phyloP scores from a whole-genome alignment of 192 early-diverging fungal genomes.

The Podochytrium sp. region DNA sequence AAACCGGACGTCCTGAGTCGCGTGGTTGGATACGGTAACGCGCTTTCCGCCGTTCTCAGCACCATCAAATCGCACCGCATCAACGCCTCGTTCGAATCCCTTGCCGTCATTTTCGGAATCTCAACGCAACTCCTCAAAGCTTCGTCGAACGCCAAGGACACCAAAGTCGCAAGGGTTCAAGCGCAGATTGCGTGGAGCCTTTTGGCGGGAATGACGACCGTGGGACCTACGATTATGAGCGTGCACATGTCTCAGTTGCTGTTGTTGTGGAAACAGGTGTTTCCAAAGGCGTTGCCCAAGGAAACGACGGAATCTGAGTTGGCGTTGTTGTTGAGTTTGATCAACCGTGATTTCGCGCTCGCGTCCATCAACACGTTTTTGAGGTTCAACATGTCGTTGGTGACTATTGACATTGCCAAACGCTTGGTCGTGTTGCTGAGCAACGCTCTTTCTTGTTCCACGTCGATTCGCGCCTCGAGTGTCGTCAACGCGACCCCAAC shows the following conservation, averaged over 20 bases:
- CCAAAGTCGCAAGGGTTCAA: conserved; percentile 62
- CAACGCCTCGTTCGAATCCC: conserved; percentile 76
- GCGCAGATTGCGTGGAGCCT: conserved; percentile 78
- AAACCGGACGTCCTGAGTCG: conserved; percentile 58
- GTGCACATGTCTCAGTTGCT: conserved; percentile 79
- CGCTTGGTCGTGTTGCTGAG: conserved; percentile 73
- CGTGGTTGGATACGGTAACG: conserved; percentile 68
- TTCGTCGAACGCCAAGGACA: conserved; percentile 52
- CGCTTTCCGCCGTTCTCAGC: conserved; percentile 68
- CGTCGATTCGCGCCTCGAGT: conserved; percentile 10
- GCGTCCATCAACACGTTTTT: conserved; percentile 75
- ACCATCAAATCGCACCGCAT: conserved; percentile 68
- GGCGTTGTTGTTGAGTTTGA: conserved; percentile 63
- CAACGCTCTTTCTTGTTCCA: conserved; percentile 57
- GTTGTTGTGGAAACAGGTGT: conserved; percentile 77
- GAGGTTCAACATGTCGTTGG: conserved; percentile 65
- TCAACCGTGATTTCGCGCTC: conserved; percentile 66
- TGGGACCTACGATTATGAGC: conserved; percentile 82
- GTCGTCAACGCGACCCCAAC: conserved; percentile 28
- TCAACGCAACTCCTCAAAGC: conserved; percentile 75
- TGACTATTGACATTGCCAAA: conserved; percentile 77
- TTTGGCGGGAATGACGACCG: conserved; percentile 71
- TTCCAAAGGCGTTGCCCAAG: conserved; percentile 74
- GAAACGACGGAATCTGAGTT: conserved; percentile 63
- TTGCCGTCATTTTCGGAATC: conserved; percentile 78